Conservation (phyloP, 1,139 yeast species). For the Hyphopichia khmerensis region DNA sequence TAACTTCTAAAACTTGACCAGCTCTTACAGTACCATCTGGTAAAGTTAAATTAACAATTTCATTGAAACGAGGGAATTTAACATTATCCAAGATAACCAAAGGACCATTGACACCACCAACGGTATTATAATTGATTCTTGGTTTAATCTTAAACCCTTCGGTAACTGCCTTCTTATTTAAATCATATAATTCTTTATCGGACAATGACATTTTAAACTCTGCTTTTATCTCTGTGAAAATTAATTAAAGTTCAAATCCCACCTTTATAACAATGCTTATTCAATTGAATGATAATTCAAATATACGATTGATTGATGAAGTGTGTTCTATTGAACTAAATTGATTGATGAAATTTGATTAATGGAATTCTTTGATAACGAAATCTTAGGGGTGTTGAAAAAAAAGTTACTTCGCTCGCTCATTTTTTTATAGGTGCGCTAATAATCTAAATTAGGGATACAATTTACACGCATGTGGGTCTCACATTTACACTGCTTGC, state of each 20-base stretch:
- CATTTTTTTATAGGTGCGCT: no score
- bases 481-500: background rate
- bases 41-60: conserved; percentile 91
- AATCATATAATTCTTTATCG: conserved; percentile 63
- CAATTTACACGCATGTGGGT: background rate
- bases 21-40: conserved; percentile 95
- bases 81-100: conserved; percentile 94
- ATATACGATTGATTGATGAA: background rate
- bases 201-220: conserved; percentile 44
- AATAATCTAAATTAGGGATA: background rate
- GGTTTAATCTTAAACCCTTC: conserved; percentile 90
- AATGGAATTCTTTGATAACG: background rate
- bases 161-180: conserved; percentile 88
- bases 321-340: background rate
- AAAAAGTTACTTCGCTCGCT: background rate
- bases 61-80: conserved; percentile 93
- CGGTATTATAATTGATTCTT: conserved; percentile 89
- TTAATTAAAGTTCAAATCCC: no score
- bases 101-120: conserved; percentile 98
- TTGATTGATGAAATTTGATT: background rate
- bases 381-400: background rate
- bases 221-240: no score
- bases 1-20: conserved; percentile 97
- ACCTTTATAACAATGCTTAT: no score
- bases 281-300: background rate